phyloP scores from a whole-genome alignment of 495 filamentous ascomycete species.

The Penicillium paxilli region DNA sequence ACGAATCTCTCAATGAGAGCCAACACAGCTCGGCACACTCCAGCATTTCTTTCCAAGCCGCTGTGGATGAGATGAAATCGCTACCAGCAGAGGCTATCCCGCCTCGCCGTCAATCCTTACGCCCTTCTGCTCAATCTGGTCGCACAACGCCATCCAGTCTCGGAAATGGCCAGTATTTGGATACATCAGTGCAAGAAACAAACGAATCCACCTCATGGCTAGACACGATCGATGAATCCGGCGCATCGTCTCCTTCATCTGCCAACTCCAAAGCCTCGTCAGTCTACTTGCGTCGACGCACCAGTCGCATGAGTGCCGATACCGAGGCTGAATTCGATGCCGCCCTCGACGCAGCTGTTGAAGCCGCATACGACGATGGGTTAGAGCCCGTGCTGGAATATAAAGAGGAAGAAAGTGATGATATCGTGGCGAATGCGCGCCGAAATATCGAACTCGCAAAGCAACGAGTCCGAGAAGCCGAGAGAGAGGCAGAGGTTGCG shows the following conservation, averaged over 20 bases:
- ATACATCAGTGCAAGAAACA: conserved; percentile 37
- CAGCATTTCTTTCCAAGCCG: conserved; percentile 19
- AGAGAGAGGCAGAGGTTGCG: conserved; percentile 68
- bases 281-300: conserved; percentile 63
- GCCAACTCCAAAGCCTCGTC: conserved; percentile 77
- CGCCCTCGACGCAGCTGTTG: conserved; percentile 91
- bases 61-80: conserved; percentile 21
- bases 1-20: conserved; percentile 32
- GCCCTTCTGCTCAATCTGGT: conserved; percentile 29
- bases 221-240: conserved; percentile 95
- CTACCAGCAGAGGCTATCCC: conserved; percentile 29
- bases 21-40: conserved; percentile 21
- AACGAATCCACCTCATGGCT: conserved; percentile 91
- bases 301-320: conserved; percentile 65
- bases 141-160: conserved; percentile 21
- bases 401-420: conserved; percentile 37
- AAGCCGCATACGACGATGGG: conserved; percentile 93
- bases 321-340: conserved; percentile 95
- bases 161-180: conserved; percentile 24
- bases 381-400: conserved; percentile 67
- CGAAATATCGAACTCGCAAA: conserved; percentile 76
- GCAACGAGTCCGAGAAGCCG: conserved; percentile 75
- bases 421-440: conserved; percentile 57
- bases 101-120: conserved; percentile 42
- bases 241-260: conserved; percentile 77